phyloP scores from a whole-genome alignment of 176 grass and related monocot genomes.

The Saccharum officinarum region DNA sequence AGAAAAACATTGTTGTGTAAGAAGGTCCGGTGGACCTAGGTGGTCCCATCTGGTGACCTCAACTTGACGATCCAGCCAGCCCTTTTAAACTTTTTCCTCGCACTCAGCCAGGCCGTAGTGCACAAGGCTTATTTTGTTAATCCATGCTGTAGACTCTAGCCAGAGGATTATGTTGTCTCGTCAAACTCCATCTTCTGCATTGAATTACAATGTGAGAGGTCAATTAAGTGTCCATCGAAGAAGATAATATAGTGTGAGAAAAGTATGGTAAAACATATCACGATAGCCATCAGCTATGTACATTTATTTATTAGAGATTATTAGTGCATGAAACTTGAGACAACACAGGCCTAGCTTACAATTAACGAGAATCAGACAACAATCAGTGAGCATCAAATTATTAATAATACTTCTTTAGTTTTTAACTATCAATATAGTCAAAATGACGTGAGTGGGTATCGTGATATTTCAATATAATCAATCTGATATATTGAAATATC shows the following conservation, averaged over 20 bases:
- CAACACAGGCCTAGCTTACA: background rate
- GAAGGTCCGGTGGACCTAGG: too few relatives aligned
- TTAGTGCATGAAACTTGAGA: background rate
- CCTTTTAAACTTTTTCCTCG: too few relatives aligned
- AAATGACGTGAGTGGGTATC: too few relatives aligned
- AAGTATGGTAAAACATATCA: too few relatives aligned
- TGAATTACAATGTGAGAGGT: background rate
- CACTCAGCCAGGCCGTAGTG: too few relatives aligned
- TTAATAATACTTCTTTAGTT: background rate
- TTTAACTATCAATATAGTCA: too few relatives aligned
- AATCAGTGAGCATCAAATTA: background rate
- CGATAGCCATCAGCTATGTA: background rate
- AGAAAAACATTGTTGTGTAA: too few relatives aligned
- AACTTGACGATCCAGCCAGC: too few relatives aligned
- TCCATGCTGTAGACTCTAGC: conserved; percentile 6
- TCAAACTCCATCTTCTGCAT: conserved; percentile 57
- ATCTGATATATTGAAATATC: too few relatives aligned
- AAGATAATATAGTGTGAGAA: background rate
- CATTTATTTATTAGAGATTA: background rate
- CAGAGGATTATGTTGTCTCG: conserved; percentile 30
- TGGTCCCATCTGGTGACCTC: too few relatives aligned
- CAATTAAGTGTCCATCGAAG: background rate
- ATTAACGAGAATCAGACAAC: background rate
- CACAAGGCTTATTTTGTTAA: too few relatives aligned
- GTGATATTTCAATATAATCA: too few relatives aligned